phyloP scores from a whole-genome alignment of 1,284 basidiomycete genomes.

The Naganishia cerealis region DNA sequence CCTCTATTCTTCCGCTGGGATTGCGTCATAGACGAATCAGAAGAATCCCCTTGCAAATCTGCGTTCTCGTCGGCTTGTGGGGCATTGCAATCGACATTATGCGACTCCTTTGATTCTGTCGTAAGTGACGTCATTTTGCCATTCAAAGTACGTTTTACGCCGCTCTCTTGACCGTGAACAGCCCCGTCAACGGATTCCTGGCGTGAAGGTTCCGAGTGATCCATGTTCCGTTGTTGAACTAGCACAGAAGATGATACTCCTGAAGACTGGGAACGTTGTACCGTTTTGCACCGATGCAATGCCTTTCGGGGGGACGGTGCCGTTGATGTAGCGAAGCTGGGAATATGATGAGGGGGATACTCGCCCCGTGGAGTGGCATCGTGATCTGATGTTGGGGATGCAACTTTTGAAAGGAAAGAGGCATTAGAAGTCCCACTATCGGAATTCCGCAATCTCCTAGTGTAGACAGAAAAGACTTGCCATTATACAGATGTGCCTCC shows the following conservation, averaged over 20 bases:
- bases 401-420: neutral
- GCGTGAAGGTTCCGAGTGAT: neutral
- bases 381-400: conserved; percentile 13
- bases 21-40: neutral
- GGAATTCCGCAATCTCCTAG: neutral
- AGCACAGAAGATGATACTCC: neutral
- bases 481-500: neutral
- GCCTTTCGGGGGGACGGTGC: conserved; percentile 1
- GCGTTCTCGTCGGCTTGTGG: neutral
- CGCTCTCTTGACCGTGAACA: neutral
- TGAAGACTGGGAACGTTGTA: neutral
- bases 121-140: neutral
- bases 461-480: neutral
- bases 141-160: neutral
- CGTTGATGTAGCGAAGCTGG: neutral
- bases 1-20: neutral
- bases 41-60: neutral
- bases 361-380: conserved; percentile 21
- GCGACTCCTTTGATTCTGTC: neutral
- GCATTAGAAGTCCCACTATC: neutral
- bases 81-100: neutral
- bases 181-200: neutral
- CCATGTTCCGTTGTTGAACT: neutral
- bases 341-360: conserved; percentile 5
- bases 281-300: conserved; percentile 3